These are phyloP conservation scores for Tricholoma flavovirens DNA, from an alignment of 768 basidiomycete species.

Conservation along the genomic window DNA sequence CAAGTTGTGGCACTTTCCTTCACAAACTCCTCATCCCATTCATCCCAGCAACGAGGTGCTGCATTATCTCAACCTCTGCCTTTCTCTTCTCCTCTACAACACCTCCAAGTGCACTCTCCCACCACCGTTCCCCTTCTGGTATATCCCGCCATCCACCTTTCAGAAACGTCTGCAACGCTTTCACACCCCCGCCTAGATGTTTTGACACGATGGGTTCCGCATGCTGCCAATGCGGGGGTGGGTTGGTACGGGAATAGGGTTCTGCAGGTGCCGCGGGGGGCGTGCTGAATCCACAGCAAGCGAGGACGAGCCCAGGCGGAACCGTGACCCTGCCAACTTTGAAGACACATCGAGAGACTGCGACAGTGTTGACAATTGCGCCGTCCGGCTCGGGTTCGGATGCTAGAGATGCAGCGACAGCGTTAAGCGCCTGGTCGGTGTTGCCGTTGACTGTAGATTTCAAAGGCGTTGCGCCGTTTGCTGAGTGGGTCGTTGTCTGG, in stretches of 20 bases:
- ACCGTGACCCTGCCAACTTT: conserved; percentile 69
- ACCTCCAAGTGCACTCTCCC: conserved; percentile 55
- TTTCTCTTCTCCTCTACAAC: conserved; percentile 37
- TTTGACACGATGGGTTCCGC: conserved; percentile 33
- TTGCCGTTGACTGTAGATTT: conserved; percentile 13
- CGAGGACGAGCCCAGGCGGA: conserved; percentile 60
- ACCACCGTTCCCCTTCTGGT: conserved; percentile 58
- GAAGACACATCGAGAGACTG: conserved; percentile 60
- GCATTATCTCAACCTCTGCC: conserved; percentile 28
- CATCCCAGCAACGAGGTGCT: conserved; percentile 30
- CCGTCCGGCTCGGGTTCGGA: conserved; percentile 45
- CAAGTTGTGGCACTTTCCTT: background rate
- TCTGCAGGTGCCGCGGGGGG: conserved; percentile 21
- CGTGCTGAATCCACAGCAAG: conserved; percentile 49
- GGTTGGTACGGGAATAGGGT: conserved; percentile 34
- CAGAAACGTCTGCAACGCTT: conserved; percentile 41
- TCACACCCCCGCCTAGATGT: conserved; percentile 29
- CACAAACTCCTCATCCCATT: conserved; percentile 24
- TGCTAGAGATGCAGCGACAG: conserved; percentile 26
- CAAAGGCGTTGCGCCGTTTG: conserved; percentile 5
- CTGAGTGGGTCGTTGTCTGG: conserved; percentile 12
- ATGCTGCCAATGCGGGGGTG: conserved; percentile 44
- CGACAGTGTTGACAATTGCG: conserved; percentile 54
- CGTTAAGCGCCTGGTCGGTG: conserved; percentile 22
- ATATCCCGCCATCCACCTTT: conserved; percentile 58